Conservation (phyloP, 78 protist genomes). For the Speleostelium caveatum region DNA sequence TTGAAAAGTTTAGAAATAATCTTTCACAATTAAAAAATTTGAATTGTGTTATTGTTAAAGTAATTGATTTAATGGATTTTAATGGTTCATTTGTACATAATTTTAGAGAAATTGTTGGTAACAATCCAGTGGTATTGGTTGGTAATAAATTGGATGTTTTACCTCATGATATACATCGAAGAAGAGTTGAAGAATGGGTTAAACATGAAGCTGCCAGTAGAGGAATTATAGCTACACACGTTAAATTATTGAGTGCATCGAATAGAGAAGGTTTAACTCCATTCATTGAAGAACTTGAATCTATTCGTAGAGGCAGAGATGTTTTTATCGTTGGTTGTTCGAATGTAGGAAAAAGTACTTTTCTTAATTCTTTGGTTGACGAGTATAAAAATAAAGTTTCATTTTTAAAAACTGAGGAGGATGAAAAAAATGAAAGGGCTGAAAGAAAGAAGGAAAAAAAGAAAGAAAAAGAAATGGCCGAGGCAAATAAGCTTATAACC, state of each 20-base stretch:
- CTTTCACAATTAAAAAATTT: constrained; percentile 15
- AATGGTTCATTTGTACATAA: constrained; percentile 48
- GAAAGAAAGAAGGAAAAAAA: neutral
- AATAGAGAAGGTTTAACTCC: constrained; percentile 41
- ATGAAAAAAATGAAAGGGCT: neutral
- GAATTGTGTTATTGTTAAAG: constrained; percentile 66
- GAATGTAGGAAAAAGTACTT: constrained; percentile 72
- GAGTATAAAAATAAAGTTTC: constrained; percentile 32
- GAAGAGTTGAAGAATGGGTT: constrained; percentile 62
- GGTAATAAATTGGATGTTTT: constrained; percentile 71
- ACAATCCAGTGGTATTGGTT: constrained; percentile 62
- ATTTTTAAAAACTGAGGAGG: neutral
- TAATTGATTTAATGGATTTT: constrained; percentile 75
- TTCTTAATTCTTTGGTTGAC: constrained; percentile 35
- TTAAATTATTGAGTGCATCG: neutral
- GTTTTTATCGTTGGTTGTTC: constrained; percentile 76
- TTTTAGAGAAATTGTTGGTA: constrained; percentile 64
- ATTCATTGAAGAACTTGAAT: constrained; percentile 43
- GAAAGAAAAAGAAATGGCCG: neutral
- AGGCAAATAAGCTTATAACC: neutral
- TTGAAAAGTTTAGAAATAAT: constrained; percentile 22
- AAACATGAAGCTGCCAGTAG: constrained; percentile 2
- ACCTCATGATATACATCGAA: constrained; percentile 51
- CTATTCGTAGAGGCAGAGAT: constrained; percentile 49
- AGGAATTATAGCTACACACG: constrained; percentile 32